A percentile compares a stretch with the other conserved stretches of the same genome.
Evolutionary conservation across 1,284 basidiomycete species (phyloP).

Genomic region (Ustilago nuda): DNA sequence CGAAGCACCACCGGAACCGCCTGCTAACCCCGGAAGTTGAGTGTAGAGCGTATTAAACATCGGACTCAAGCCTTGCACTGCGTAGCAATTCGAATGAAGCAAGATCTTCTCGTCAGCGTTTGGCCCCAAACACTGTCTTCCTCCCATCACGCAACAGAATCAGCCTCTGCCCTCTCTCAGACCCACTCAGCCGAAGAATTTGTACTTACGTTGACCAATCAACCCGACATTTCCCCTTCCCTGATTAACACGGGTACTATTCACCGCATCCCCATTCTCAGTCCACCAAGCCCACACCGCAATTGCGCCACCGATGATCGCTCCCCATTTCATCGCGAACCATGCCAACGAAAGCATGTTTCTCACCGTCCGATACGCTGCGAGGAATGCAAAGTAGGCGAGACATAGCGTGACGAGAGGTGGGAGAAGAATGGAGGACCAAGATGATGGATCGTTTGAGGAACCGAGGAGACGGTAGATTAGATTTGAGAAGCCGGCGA

Average conservation of each 20-base stretch:
- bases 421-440: slow-evolving; percentile 53
- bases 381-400: slow-evolving; percentile 55
- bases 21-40: slow-evolving; percentile 30
- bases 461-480: slow-evolving; percentile 47
- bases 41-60: slow-evolving; percentile 46
- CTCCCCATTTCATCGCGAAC: slow-evolving; percentile 62
- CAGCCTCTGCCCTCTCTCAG: neutral
- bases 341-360: slow-evolving; percentile 46
- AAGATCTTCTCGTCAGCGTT: slow-evolving; percentile 7
- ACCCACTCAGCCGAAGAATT: neutral
- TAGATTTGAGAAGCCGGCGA: slow-evolving; percentile 55
- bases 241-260: slow-evolving; percentile 35
- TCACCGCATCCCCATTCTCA: slow-evolving; percentile 47
- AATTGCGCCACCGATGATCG: slow-evolving; percentile 50
- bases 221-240: slow-evolving; percentile 26
- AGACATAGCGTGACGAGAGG: slow-evolving; percentile 57
- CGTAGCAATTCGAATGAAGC: neutral
- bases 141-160: neutral
- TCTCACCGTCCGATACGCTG: slow-evolving; percentile 53
- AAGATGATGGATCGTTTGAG: slow-evolving; percentile 54
- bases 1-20: slow-evolving; percentile 3
- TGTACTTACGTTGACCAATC: slow-evolving; percentile 40
- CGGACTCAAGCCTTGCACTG: slow-evolving; percentile 39
- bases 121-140: slow-evolving; percentile 36
- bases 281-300: slow-evolving; percentile 60